Percentiles rank a stretch among this genome's conserved stretches.
phyloP scores from a whole-genome alignment of 257 asterid species.

The Nicotiana otophora region DNA sequence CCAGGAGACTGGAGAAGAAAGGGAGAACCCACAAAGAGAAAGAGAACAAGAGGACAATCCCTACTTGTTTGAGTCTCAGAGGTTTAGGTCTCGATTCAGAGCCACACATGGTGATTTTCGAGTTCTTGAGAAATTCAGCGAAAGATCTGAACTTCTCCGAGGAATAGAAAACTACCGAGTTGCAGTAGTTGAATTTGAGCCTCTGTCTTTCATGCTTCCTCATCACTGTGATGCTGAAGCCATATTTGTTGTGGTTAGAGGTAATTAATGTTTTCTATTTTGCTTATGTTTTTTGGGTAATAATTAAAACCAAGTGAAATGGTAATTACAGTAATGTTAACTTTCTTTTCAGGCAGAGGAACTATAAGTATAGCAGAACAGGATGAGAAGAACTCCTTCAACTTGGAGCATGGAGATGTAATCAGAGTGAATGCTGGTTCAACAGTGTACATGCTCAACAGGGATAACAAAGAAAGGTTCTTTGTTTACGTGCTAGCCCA shows the following conservation, averaged over 20 bases:
- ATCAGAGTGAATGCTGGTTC: constrained; percentile 35
- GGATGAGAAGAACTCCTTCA: constrained; percentile 19
- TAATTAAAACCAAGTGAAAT: background rate
- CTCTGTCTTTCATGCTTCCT: constrained; percentile 35
- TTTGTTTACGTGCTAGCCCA: constrained; percentile 25
- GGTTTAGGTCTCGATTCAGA: constrained; percentile 22
- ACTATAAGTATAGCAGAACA: constrained; percentile 17
- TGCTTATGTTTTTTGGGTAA: background rate
- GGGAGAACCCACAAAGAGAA: background rate
- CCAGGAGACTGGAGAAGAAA: background rate
- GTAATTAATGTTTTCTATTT: background rate
- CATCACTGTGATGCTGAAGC: constrained; percentile 41
- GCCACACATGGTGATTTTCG: constrained; percentile 28
- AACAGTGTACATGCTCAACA: constrained; percentile 26
- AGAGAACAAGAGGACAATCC: constrained; percentile 23
- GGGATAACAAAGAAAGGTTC: constrained; percentile 25
- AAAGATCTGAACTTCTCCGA: constrained; percentile 26
- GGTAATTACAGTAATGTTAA: background rate
- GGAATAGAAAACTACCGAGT: constrained; percentile 38
- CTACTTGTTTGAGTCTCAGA: constrained; percentile 24
- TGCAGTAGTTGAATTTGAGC: constrained; percentile 32
- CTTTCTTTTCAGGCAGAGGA: constrained; percentile 22
- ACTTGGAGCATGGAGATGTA: constrained; percentile 34
- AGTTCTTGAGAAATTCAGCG: constrained; percentile 29
- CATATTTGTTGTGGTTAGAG: constrained; percentile 17